Evolutionary conservation across 164 flowering plant genomes (phyloP).

Genomic region (Magnolia officinalis): DNA sequence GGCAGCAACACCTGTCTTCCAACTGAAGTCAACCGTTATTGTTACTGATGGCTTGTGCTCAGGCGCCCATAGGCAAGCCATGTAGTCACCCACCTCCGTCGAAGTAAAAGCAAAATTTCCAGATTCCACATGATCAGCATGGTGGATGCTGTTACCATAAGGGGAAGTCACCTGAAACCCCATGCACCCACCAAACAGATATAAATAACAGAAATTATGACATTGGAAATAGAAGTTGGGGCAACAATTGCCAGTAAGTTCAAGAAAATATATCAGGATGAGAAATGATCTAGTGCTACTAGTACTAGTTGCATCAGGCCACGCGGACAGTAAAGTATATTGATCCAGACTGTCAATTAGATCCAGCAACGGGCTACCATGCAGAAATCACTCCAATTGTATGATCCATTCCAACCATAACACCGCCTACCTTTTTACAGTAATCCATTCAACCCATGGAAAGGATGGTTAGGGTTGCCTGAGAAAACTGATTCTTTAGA

Average conservation of each 20-base stretch:
- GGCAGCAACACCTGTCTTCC: slow-evolving; percentile 76
- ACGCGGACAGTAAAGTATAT: too few relatives aligned
- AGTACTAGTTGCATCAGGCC: too few relatives aligned
- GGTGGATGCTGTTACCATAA: slow-evolving; percentile 51
- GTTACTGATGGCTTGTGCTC: slow-evolving; percentile 41
- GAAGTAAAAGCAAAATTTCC: slow-evolving; percentile 77
- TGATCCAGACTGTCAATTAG: not conserved
- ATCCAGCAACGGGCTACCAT: not conserved
- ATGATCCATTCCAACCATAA: not conserved
- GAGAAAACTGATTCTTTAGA: not conserved
- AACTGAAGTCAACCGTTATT: slow-evolving; percentile 59
- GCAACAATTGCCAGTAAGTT: not conserved
- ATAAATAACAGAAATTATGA: not conserved
- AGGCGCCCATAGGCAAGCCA: slow-evolving; percentile 55
- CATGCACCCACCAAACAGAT: not conserved
- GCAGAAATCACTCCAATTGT: not conserved
- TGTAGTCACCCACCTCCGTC: slow-evolving; percentile 63
- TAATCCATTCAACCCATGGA: too few relatives aligned
- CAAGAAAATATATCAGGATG: not conserved
- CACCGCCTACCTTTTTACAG: too few relatives aligned
- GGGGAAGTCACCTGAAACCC: slow-evolving; percentile 61
- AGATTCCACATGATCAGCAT: slow-evolving; percentile 43
- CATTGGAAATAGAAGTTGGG: not conserved
- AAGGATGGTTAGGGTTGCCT: not conserved
- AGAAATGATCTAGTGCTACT: slow-evolving; percentile 1